These are phyloP conservation scores for Tulasnella sp. DNA, from an alignment of 768 basidiomycete species.

Conservation along the genomic window DNA sequence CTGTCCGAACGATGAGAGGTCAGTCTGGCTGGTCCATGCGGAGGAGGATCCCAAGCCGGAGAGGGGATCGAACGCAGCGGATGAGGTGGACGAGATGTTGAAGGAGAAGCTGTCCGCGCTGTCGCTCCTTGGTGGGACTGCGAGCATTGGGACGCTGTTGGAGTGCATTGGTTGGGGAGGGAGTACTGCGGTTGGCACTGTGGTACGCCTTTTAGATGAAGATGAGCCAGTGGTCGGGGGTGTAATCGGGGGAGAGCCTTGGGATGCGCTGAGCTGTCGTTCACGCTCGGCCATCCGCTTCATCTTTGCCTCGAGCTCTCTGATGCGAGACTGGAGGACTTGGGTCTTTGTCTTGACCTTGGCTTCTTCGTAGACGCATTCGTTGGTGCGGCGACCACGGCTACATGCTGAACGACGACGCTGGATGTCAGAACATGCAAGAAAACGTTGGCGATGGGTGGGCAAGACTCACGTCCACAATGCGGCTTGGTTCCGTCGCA, in stretches of 20 bases:
- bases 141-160: conserved; percentile 20
- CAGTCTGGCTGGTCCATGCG: conserved; percentile 3
- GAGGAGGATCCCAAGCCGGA: neutral
- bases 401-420: conserved; percentile 7
- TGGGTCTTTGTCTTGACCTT: conserved; percentile 35
- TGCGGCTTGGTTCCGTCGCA: conserved; percentile 33
- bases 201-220: conserved; percentile 11
- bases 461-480: conserved; percentile 27
- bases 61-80: neutral
- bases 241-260: neutral
- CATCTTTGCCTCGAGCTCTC: conserved; percentile 34
- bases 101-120: conserved; percentile 11
- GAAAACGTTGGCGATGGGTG: neutral
- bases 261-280: neutral
- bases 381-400: conserved; percentile 28
- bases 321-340: conserved; percentile 33
- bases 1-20: neutral
- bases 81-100: conserved; percentile 9
- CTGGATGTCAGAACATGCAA: neutral
- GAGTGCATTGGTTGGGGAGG: neutral
- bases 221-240: neutral
- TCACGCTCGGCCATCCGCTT: conserved; percentile 30
- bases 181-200: neutral
- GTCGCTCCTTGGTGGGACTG: conserved; percentile 16
- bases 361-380: conserved; percentile 34